Conservation (phyloP, 2,329 filamentous ascomycete genomes). For the Fusarium siculi region DNA sequence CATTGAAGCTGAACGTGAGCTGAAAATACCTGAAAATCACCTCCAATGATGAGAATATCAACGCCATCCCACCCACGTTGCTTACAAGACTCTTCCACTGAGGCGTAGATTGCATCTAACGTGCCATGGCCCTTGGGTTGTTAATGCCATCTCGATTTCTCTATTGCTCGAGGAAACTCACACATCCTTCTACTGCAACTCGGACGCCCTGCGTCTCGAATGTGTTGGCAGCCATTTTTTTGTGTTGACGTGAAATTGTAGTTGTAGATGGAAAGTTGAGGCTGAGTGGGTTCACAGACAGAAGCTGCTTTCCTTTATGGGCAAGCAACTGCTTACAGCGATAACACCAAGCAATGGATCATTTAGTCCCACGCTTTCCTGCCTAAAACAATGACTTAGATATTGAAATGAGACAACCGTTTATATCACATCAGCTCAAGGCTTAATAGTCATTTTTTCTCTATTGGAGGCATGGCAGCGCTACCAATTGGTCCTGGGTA, state of each 20-base stretch:
- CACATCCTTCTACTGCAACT: conserved; percentile 88
- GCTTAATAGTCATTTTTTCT: not conserved
- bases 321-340: not conserved
- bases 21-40: conserved; percentile 82
- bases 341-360: not conserved
- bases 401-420: not conserved
- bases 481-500: not conserved
- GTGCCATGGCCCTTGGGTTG: conserved; percentile 82
- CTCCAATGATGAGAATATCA: conserved; percentile 92
- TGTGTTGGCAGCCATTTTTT: conserved; percentile 47
- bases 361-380: not conserved
- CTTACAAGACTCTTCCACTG: conserved; percentile 74
- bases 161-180: conserved; percentile 56
- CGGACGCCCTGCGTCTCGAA: conserved; percentile 66
- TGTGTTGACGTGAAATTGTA: not conserved
- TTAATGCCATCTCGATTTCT: conserved; percentile 26
- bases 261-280: conserved; percentile 31
- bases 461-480: not conserved
- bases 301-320: conserved; percentile 20
- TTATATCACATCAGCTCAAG: not conserved
- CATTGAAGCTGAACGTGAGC: not conserved
- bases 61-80: conserved; percentile 81
- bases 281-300: conserved; percentile 19
- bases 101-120: conserved; percentile 89
- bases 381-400: conserved; percentile 6